A percentile compares a stretch with the other conserved stretches of the same genome.
Evolutionary conservation across 1,139 yeast genomes (phyloP).

Genomic region (Kodamaea arcana): DNA sequence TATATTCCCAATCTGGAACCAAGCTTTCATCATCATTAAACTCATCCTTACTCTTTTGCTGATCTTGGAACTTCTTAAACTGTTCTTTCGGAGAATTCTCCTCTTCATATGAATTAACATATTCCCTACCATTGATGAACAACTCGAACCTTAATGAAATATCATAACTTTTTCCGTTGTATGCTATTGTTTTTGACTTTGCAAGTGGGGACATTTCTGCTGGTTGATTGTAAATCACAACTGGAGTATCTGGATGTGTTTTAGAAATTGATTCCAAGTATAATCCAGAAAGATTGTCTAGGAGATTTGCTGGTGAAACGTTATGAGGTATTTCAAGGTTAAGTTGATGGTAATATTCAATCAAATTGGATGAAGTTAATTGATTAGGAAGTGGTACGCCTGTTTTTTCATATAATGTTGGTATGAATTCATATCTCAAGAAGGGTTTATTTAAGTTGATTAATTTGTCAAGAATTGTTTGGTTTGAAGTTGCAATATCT

Average conservation of each 20-base stretch:
- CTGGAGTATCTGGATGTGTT: constrained; percentile 42
- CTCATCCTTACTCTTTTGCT: constrained; percentile 45
- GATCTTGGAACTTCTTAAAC: constrained; percentile 52
- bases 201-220: constrained; percentile 83
- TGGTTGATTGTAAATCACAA: constrained; percentile 82
- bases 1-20: constrained; percentile 69
- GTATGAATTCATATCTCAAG: constrained; percentile 53
- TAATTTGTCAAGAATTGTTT: constrained; percentile 11
- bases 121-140: constrained; percentile 76
- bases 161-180: constrained; percentile 27
- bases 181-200: constrained; percentile 44
- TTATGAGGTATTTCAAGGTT: constrained; percentile 38
- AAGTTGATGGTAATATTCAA: constrained; percentile 29
- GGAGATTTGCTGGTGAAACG: constrained; percentile 50
- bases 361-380: constrained; percentile 34
- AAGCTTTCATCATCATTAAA: constrained; percentile 59
- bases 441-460: constrained; percentile 18
- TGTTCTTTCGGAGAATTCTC: constrained; percentile 84
- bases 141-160: constrained; percentile 77
- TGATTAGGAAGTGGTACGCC: constrained; percentile 38
- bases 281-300: constrained; percentile 61
- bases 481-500: neutral
- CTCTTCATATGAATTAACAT: constrained; percentile 93
- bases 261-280: constrained; percentile 63
- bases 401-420: constrained; percentile 48